A percentile compares a stretch with the other conserved stretches of the same genome.
phyloP scores from a whole-genome alignment of 495 filamentous ascomycete species.

The Aspergillus sparsus region DNA sequence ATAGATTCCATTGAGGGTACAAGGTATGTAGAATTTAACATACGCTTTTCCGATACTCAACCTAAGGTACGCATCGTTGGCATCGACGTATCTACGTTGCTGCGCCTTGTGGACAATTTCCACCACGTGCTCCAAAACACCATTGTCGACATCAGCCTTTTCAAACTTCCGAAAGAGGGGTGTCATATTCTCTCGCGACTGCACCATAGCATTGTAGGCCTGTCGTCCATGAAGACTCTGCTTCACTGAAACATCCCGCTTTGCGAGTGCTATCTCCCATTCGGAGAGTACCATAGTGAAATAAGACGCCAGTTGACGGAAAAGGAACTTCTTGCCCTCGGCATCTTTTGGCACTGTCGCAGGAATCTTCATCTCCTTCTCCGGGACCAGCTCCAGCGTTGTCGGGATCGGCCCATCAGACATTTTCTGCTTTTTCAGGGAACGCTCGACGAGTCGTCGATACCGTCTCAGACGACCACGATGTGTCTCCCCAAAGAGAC shows the following conservation, averaged over 20 bases:
- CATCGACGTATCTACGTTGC: slow-evolving; percentile 87
- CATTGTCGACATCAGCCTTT: slow-evolving; percentile 71
- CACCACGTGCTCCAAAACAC: slow-evolving; percentile 79
- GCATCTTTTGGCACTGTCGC: slow-evolving; percentile 55
- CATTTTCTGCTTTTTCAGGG: slow-evolving; percentile 51
- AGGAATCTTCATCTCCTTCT: slow-evolving; percentile 84
- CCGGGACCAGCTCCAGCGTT: slow-evolving; percentile 70
- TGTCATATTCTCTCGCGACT: slow-evolving; percentile 79
- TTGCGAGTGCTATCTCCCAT: slow-evolving; percentile 78
- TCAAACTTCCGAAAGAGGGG: slow-evolving; percentile 92
- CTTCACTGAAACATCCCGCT: slow-evolving; percentile 61
- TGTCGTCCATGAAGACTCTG: slow-evolving; percentile 75
- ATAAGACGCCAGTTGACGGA: slow-evolving; percentile 85
- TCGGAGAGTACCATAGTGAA: slow-evolving; percentile 90
- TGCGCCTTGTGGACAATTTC: slow-evolving; percentile 93
- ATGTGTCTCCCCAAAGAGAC: slow-evolving; percentile 84
- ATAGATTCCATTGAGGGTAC: not conserved
- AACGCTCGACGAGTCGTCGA: slow-evolving; percentile 53
- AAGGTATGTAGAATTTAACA: slow-evolving; percentile 22
- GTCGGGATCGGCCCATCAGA: slow-evolving; percentile 67
- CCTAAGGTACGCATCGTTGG: slow-evolving; percentile 90
- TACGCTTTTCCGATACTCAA: slow-evolving; percentile 94
- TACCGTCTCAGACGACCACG: slow-evolving; percentile 67
- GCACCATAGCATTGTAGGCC: slow-evolving; percentile 75
- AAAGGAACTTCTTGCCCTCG: slow-evolving; percentile 65